A percentile compares a stretch with the other conserved stretches of the same genome.
phyloP scores from a whole-genome alignment of 805 yeast species.

The Maudiozyma pseudohumilis region DNA sequence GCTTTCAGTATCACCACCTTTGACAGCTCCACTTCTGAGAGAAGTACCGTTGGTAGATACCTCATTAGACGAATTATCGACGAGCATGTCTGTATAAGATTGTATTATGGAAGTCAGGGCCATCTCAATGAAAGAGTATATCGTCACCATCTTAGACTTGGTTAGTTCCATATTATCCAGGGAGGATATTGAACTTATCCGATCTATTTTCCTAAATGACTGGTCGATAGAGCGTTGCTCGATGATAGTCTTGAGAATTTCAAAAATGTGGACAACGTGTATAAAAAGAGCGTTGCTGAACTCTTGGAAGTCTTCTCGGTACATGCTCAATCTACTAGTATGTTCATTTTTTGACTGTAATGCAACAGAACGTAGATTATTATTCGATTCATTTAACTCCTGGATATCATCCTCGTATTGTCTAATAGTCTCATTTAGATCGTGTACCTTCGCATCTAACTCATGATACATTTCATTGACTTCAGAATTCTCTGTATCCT shows the following conservation, averaged over 20 bases:
- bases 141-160: slow-evolving; percentile 32
- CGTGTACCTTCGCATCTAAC: slow-evolving; percentile 1
- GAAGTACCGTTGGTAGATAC: neutral
- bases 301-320: slow-evolving; percentile 29
- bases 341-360: slow-evolving; percentile 1
- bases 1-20: slow-evolving; percentile 23
- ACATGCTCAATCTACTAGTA: slow-evolving; percentile 2
- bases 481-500: slow-evolving; percentile 12
- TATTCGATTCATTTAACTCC: slow-evolving; percentile 3
- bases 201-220: slow-evolving; percentile 41
- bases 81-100: slow-evolving; percentile 37
- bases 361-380: neutral
- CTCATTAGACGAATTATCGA: slow-evolving; percentile 6
- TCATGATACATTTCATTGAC: neutral
- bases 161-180: slow-evolving; percentile 20
- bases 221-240: slow-evolving; percentile 52
- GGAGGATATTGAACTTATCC: slow-evolving; percentile 24
- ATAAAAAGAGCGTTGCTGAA: slow-evolving; percentile 36
- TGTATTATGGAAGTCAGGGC: slow-evolving; percentile 50
- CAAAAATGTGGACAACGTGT: slow-evolving; percentile 41
- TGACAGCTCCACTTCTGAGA: neutral
- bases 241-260: slow-evolving; percentile 42
- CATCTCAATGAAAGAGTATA: slow-evolving; percentile 46
- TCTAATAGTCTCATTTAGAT: slow-evolving; percentile 2
- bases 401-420: slow-evolving; percentile 5